Evolutionary conservation across 2,329 filamentous ascomycete species (phyloP).

Genomic region (Emergomyces orientalis): DNA sequence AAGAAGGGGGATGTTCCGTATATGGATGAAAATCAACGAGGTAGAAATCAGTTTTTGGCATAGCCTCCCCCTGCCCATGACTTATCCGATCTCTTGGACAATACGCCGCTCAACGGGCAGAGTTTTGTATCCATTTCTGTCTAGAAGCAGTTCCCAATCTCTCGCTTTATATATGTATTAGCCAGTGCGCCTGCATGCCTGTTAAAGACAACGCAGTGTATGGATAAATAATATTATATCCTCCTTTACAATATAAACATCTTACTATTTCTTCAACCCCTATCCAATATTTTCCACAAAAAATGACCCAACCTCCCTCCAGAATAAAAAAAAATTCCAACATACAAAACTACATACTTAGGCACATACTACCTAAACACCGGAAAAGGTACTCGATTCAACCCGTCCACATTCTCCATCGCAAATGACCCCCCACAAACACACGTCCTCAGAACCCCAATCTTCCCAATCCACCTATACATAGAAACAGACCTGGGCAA

Average conservation of each 20-base stretch:
- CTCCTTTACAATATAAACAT: background rate
- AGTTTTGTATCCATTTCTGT: background rate
- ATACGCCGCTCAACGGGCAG: no score
- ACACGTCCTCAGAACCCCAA: conserved; percentile 31
- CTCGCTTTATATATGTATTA: background rate
- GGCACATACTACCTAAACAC: background rate
- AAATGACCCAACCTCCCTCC: background rate
- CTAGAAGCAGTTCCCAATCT: background rate
- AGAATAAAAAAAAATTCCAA: background rate
- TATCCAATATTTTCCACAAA: background rate
- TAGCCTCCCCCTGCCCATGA: no score
- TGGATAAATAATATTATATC: background rate
- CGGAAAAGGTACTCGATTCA: background rate
- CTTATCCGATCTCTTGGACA: no score
- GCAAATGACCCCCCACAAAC: conserved; percentile 36
- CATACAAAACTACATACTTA: background rate
- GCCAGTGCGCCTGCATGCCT: background rate
- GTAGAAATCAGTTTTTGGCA: no score
- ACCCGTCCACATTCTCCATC: conserved; percentile 20
- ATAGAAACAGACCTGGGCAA: conserved; percentile 28
- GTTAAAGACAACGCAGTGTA: background rate
- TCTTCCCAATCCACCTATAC: conserved; percentile 31
- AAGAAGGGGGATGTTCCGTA: no score
- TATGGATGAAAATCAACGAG: no score
- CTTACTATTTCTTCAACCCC: background rate